Conservation (phyloP, 2,329 filamentous ascomycete genomes). For the Cadophora gregata region DNA sequence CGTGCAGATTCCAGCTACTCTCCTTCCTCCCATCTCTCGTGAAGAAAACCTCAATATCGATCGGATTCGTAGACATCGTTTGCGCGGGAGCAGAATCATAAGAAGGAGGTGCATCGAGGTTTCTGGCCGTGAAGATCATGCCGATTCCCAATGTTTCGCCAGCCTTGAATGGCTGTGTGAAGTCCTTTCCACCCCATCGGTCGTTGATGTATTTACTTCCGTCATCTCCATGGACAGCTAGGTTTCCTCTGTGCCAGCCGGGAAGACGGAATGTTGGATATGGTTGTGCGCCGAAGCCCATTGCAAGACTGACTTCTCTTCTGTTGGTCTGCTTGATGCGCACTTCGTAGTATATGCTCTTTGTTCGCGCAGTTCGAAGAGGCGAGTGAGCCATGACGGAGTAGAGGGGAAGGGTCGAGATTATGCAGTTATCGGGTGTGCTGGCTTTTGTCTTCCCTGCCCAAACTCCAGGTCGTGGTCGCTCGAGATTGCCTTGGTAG, state of each 20-base stretch:
- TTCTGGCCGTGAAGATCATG: conserved; percentile 59
- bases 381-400: conserved; percentile 64
- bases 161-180: conserved; percentile 65
- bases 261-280: conserved; percentile 80
- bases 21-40: conserved; percentile 67
- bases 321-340: conserved; percentile 53
- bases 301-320: conserved; percentile 58
- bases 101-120: conserved; percentile 40
- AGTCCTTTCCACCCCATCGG: conserved; percentile 72
- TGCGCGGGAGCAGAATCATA: conserved; percentile 39
- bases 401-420: conserved; percentile 74
- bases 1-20: conserved; percentile 74
- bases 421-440: conserved; percentile 66
- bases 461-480: conserved; percentile 59
- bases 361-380: conserved; percentile 51
- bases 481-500: conserved; percentile 55
- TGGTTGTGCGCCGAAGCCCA: conserved; percentile 76
- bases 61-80: conserved; percentile 33
- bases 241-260: conserved; percentile 78
- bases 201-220: conserved; percentile 79
- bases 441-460: conserved; percentile 48
- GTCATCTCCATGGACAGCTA: conserved; percentile 82
- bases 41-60: conserved; percentile 69
- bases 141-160: conserved; percentile 76
- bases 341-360: conserved; percentile 76